phyloP scores from a whole-genome alignment of 306 rosid species.

The Ormosia emarginata region DNA sequence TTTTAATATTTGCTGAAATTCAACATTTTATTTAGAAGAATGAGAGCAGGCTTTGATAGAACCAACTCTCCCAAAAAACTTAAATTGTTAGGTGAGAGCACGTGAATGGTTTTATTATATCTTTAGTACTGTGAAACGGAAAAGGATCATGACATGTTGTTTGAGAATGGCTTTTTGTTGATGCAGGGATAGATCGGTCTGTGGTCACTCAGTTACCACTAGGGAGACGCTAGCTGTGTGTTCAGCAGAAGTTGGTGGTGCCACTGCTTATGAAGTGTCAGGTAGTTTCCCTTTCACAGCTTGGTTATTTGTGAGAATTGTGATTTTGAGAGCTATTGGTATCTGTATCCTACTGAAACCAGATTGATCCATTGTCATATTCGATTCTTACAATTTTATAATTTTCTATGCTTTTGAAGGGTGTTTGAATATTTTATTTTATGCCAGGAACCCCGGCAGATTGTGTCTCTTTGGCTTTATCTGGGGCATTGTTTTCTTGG shows the following conservation, averaged over 20 bases:
- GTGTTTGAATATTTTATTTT: neutral
- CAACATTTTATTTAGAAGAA: too few species aligned
- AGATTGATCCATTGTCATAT: neutral
- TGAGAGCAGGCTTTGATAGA: too few species aligned
- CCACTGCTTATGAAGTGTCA: conserved; percentile 47
- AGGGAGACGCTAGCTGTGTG: conserved; percentile 42
- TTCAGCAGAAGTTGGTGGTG: conserved; percentile 39
- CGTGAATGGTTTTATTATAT: too few species aligned
- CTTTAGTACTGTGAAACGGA: too few species aligned
- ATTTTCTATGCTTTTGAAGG: neutral
- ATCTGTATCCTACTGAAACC: too few species aligned
- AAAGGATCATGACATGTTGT: neutral
- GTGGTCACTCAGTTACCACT: conserved; percentile 50
- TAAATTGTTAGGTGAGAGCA: too few species aligned
- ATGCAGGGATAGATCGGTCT: conserved; percentile 42
- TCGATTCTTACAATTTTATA: too few species aligned
- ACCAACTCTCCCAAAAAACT: too few species aligned
- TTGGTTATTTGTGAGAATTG: neutral
- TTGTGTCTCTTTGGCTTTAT: conserved; percentile 57
- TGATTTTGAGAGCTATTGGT: neutral
- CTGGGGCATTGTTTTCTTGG: conserved; percentile 59
- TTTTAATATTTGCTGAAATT: too few species aligned
- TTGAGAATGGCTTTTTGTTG: neutral
- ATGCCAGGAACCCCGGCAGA: conserved; percentile 52
- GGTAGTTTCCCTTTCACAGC: conserved; percentile 12